phyloP scores from a whole-genome alignment of 2,329 filamentous ascomycete species.

The Bimuria novae-zelandiae region DNA sequence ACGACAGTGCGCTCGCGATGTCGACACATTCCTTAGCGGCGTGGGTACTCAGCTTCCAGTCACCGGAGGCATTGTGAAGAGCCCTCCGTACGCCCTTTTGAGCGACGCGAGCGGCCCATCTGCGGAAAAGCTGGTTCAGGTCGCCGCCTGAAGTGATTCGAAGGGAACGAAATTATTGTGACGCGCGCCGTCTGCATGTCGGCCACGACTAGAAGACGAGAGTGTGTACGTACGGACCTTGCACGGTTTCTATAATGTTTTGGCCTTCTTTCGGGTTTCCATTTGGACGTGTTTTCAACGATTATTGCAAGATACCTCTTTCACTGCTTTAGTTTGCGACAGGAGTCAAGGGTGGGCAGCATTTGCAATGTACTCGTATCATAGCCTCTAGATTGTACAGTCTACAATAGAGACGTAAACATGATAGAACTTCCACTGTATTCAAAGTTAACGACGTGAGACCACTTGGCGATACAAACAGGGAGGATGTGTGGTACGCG shows the following conservation, averaged over 20 bases:
- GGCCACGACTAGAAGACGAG: constrained; percentile 10
- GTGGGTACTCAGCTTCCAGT: constrained; percentile 78
- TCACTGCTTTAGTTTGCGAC: constrained; percentile 19
- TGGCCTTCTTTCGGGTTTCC: constrained; percentile 18
- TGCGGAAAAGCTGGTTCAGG: constrained; percentile 43
- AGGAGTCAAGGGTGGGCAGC: constrained; percentile 36
- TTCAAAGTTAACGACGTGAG: too few species aligned
- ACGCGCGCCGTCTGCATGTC: not conserved
- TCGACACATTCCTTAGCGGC: constrained; percentile 84
- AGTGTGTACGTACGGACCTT: constrained; percentile 10
- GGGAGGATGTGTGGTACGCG: too few species aligned
- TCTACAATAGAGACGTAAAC: constrained; percentile 4
- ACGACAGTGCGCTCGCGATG: constrained; percentile 87
- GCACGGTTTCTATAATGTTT: constrained; percentile 17
- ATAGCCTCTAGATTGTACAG: constrained; percentile 24
- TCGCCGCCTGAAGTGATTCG: constrained; percentile 33
- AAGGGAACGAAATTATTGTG: constrained; percentile 9
- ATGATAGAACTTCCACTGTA: too few species aligned
- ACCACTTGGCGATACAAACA: too few species aligned
- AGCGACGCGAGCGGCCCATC: constrained; percentile 46
- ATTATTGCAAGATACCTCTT: constrained; percentile 46
- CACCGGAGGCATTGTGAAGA: constrained; percentile 90
- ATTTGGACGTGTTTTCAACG: constrained; percentile 24
- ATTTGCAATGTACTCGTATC: constrained; percentile 36
- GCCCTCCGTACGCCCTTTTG: constrained; percentile 73